Conservation (phyloP, 1,139 yeast species). For the Yamadazyma jaroonii region DNA sequence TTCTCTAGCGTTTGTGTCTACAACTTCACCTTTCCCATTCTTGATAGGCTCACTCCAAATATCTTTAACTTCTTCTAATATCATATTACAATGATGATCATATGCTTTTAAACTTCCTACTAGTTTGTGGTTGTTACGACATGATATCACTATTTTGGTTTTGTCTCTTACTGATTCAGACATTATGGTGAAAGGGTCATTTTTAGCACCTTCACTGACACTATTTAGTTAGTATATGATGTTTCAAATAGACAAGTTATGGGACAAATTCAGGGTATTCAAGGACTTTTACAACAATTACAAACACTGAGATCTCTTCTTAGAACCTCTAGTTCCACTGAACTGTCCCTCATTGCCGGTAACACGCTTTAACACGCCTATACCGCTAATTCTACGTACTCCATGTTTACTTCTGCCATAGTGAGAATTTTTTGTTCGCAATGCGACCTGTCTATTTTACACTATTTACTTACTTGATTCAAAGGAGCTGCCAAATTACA, state of each 20-base stretch:
- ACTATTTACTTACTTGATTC: conserved; percentile 9
- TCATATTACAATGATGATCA: conserved; percentile 93
- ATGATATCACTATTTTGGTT: conserved; percentile 79
- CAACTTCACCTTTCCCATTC: conserved; percentile 66
- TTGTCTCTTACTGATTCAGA: conserved; percentile 75
- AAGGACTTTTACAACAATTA: too few relatives aligned
- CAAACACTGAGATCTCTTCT: too few relatives aligned
- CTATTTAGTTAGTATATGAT: conserved; percentile 8
- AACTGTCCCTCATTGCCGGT: too few relatives aligned
- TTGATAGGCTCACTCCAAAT: conserved; percentile 77
- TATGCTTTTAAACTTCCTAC: conserved; percentile 90
- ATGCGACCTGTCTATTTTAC: conserved; percentile 7
- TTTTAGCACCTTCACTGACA: too few relatives aligned
- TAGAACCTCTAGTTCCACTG: too few relatives aligned
- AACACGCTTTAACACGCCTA: too few relatives aligned
- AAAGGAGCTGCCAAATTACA: conserved; percentile 83
- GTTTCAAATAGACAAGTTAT: too few relatives aligned
- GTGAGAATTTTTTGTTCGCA: neutral
- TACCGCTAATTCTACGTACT: too few relatives aligned
- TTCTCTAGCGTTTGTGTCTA: conserved; percentile 70
- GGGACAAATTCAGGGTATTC: too few relatives aligned
- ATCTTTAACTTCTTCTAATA: conserved; percentile 89
- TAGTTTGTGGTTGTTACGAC: conserved; percentile 89
- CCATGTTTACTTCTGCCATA: conserved; percentile 1
- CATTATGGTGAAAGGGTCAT: conserved; percentile 84